Conservation (phyloP, 2,329 filamentous ascomycete genomes). For the Aspergillus fumigatus region DNA sequence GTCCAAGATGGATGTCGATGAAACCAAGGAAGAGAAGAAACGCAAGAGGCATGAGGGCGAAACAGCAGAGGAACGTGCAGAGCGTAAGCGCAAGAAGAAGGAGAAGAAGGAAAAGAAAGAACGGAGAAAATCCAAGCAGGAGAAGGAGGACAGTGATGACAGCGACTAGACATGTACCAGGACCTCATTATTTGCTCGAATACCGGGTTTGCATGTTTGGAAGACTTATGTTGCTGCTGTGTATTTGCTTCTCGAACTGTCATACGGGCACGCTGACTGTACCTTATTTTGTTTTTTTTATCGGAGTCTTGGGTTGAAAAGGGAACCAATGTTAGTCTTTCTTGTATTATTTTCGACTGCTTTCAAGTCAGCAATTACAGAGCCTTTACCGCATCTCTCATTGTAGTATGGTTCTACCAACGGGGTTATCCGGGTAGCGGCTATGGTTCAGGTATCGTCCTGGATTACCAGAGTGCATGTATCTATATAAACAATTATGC, state of each 20-base stretch:
- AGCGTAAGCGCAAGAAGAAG: constrained; percentile 50
- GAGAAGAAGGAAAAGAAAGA: constrained; percentile 55
- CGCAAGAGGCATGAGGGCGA: constrained; percentile 55
- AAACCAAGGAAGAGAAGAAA: constrained; percentile 47
- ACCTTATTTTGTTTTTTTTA: constrained; percentile 33
- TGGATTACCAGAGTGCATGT: not conserved
- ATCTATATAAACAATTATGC: not conserved
- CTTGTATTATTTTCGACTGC: constrained; percentile 14
- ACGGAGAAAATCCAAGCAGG: constrained; percentile 79
- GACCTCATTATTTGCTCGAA: constrained; percentile 16
- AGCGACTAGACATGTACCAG: constrained; percentile 36
- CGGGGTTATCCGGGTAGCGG: not conserved
- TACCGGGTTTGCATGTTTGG: constrained; percentile 6
- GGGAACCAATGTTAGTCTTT: constrained; percentile 28
- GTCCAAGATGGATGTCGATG: constrained; percentile 42
- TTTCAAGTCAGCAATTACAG: not conserved
- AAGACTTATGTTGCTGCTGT: constrained; percentile 1
- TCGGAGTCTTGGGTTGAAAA: constrained; percentile 40
- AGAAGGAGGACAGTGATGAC: constrained; percentile 65
- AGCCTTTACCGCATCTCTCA: not conserved
- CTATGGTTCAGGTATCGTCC: not conserved
- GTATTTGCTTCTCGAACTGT: constrained; percentile 7
- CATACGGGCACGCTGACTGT: constrained; percentile 31
- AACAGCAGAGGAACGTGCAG: constrained; percentile 44
- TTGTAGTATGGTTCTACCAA: not conserved